Conservation (phyloP, 2,329 filamentous ascomycete species). For the Pleochaeta shiraiana region DNA sequence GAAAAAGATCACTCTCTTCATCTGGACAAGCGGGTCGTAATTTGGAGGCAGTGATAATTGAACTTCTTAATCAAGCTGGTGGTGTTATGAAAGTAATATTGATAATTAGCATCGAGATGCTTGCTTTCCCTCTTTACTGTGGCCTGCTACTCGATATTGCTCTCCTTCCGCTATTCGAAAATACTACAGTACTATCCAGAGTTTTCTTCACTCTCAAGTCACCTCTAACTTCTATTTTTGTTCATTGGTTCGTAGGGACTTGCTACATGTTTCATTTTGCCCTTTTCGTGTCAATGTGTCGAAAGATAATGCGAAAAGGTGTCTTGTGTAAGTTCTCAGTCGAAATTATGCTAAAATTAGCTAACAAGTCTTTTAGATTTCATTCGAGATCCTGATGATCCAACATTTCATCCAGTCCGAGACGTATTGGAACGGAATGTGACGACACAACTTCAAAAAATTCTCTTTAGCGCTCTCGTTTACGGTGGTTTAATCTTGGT, state of each 20-base stretch:
- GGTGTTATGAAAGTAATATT: slow-evolving; percentile 95
- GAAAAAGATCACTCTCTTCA: slow-evolving; percentile 47
- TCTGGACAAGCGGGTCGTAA: slow-evolving; percentile 31
- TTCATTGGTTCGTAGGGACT: slow-evolving; percentile 97
- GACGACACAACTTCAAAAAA: slow-evolving; percentile 83
- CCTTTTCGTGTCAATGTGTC: slow-evolving; percentile 95
- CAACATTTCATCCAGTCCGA: slow-evolving; percentile 91
- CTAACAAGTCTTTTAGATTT: slow-evolving; percentile 48
- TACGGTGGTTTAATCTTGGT: slow-evolving; percentile 86
- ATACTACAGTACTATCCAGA: slow-evolving; percentile 54
- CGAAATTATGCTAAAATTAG: not conserved
- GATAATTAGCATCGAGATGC: slow-evolving; percentile 98
- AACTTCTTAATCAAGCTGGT: slow-evolving; percentile 75
- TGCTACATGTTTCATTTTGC: slow-evolving; percentile 99
- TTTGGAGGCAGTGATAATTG: slow-evolving; percentile 58
- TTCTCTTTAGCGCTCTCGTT: slow-evolving; percentile 84
- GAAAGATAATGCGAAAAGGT: slow-evolving; percentile 88
- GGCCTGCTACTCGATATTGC: slow-evolving; percentile 77
- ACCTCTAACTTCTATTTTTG: slow-evolving; percentile 79
- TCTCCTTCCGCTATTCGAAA: slow-evolving; percentile 70
- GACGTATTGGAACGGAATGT: slow-evolving; percentile 90
- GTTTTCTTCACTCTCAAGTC: slow-evolving; percentile 56
- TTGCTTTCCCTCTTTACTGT: slow-evolving; percentile 90
- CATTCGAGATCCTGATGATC: slow-evolving; percentile 93
- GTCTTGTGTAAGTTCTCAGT: slow-evolving; percentile 51